These are phyloP conservation scores for Paspalum notatum DNA, from an alignment of 176 grass and related monocot species.

Conservation along the genomic window DNA sequence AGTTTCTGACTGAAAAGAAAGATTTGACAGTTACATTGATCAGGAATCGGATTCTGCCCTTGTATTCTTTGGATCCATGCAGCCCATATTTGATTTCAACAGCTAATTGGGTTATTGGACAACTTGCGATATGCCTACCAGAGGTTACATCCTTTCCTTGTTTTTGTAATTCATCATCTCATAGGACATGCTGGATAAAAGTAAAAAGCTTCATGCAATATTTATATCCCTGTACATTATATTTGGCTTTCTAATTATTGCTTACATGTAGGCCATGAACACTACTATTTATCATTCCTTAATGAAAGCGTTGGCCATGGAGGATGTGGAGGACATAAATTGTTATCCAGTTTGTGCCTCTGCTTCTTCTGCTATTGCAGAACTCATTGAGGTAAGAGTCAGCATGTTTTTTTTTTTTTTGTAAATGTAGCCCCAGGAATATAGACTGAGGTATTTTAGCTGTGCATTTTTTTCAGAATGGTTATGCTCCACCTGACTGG, in stretches of 20 bases:
- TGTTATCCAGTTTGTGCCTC: conserved; percentile 84
- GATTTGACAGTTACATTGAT: conserved; percentile 67
- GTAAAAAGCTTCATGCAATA: conserved; percentile 24
- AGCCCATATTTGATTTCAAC: conserved; percentile 83
- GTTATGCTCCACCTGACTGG: conserved; percentile 69
- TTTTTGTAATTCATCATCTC: conserved; percentile 13
- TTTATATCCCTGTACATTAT: conserved; percentile 17
- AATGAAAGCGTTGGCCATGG: conserved; percentile 59
- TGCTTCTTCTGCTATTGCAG: conserved; percentile 78
- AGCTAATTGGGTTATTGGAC: conserved; percentile 87
- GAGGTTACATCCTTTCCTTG: conserved; percentile 55
- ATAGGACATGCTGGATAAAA: conserved; percentile 21
- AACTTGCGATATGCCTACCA: conserved; percentile 71
- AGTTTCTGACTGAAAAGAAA: conserved; percentile 75
- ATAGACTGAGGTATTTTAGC: conserved; percentile 25
- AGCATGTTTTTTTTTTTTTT: conserved; percentile 3
- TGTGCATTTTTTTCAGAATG: conserved; percentile 62
- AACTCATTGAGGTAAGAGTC: conserved; percentile 76
- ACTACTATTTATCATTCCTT: conserved; percentile 81
- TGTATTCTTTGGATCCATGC: conserved; percentile 65
- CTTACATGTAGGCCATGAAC: conserved; percentile 62
- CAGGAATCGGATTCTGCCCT: conserved; percentile 73
- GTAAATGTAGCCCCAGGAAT: conserved; percentile 28
- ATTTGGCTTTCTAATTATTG: conserved; percentile 33
- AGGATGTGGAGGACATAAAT: conserved; percentile 58